Base-by-base conservation (phyloP, 257 asterid genomes). In the Linaria vulgaris region DNA sequence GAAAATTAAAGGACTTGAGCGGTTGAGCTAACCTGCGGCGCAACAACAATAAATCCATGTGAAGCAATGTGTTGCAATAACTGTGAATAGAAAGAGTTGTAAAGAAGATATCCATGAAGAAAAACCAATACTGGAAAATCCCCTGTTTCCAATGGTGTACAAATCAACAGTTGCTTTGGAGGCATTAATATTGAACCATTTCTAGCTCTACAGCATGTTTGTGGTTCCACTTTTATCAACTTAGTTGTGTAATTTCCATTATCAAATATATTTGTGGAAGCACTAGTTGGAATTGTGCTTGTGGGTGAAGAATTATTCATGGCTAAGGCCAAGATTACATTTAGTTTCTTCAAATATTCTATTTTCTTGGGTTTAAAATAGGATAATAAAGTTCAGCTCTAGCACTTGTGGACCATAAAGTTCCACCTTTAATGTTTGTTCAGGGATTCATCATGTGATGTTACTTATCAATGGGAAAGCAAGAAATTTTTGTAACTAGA, bases 1-100 rank as follows among this genome's bases (percentile, higher is more conserved):
- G 2, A 9, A 14, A 41, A 9, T 30, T 0, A 58, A 58, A 0
- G 10, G 25, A 19, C n/a, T n/a, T n/a, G n/a, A 16, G 11, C 9
- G 17, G 8, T 2, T 16, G 0, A 23, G 67, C 25, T 21, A 69
- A 91, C 98, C 95, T 91, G 98, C 17, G 96, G 96, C 7, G 91
- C 96, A 24, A 86, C 76, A 24, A 86, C 88, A 6, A 91, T 79
- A 86, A 85, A 84, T 9, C 96, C 98, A 71, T 91, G 96, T 3
- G 95, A 91, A 23, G 94, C 83, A 44, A 91, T 69, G 74, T 88
- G 96, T 1, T 75, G 92, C 50, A 86, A 60, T 27, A 91, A 90
- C 67, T 80, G 88, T 60, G 98, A 86, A 81, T 88, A 91, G 82
- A 91, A 91, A 9, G 90, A 78, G 68, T 88, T 91, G 82, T 75